Conservation (phyloP, 306 rosid species). For the Cajanus cajan region DNA sequence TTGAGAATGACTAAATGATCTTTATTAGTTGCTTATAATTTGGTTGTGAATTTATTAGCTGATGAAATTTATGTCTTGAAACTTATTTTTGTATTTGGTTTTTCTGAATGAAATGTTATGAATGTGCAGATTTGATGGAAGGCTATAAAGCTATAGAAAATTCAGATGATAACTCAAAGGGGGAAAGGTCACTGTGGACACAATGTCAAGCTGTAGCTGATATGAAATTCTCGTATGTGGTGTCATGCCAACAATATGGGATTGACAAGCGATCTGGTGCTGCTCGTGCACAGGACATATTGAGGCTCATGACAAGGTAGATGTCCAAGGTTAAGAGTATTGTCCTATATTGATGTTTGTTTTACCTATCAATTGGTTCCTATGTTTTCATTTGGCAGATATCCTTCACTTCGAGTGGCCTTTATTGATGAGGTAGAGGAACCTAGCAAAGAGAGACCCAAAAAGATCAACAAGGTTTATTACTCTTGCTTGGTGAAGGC, state of each 20-base stretch:
- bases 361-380: background rate
- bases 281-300: constrained; percentile 79
- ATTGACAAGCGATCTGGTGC: constrained; percentile 91
- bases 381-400: constrained; percentile 49
- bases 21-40: background rate
- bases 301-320: constrained; percentile 90
- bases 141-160: constrained; percentile 91
- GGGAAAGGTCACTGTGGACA: constrained; percentile 83
- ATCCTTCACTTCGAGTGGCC: constrained; percentile 96
- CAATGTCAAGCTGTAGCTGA: constrained; percentile 97
- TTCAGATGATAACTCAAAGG: constrained; percentile 78
- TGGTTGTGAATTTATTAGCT: background rate
- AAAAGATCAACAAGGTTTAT: constrained; percentile 73
- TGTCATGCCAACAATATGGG: constrained; percentile 91
- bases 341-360: background rate
- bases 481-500: constrained; percentile 95
- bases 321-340: constrained; percentile 16
- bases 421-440: constrained; percentile 94
- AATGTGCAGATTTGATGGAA: constrained; percentile 79
- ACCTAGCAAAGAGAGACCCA: constrained; percentile 79
- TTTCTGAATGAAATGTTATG: constrained; percentile 17
- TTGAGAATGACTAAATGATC: background rate
- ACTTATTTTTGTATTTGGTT: background rate
- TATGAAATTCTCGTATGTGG: constrained; percentile 96
- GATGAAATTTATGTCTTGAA: background rate